Conservation (phyloP, 2,329 filamentous ascomycete genomes). For the Venturia nashicola region DNA sequence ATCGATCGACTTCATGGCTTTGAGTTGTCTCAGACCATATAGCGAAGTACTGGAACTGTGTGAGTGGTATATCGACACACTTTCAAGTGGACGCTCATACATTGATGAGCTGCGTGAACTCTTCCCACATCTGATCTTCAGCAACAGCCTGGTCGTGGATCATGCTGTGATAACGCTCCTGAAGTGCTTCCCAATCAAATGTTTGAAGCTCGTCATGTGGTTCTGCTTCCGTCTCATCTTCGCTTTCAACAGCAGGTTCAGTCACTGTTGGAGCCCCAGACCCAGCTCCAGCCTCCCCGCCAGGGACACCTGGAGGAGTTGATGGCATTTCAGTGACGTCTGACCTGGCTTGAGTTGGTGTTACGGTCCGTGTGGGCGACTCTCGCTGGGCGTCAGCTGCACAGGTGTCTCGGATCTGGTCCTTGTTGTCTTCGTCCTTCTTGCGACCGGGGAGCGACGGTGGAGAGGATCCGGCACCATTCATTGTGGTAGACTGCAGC, state of each 20-base stretch:
- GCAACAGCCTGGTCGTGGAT: constrained; percentile 49
- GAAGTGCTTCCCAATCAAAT: constrained; percentile 71
- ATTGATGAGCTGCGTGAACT: constrained; percentile 43
- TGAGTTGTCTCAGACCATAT: constrained; percentile 66
- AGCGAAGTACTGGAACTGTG: constrained; percentile 56
- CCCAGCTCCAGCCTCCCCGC: neutral
- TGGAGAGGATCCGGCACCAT: neutral
- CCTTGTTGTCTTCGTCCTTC: neutral
- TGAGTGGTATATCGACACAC: constrained; percentile 10
- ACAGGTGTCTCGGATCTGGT: neutral
- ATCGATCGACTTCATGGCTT: constrained; percentile 62
- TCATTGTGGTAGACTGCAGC: neutral
- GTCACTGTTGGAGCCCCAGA: neutral
- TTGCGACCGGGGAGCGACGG: neutral
- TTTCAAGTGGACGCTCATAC: constrained; percentile 15
- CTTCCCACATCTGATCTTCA: constrained; percentile 53
- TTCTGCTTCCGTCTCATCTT: constrained; percentile 16
- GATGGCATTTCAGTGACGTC: neutral
- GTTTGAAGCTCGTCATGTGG: constrained; percentile 29
- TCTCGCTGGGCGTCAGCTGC: neutral
- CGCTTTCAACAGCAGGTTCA: constrained; percentile 4
- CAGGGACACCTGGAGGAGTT: neutral
- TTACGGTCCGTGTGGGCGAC: neutral
- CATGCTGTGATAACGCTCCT: constrained; percentile 53
- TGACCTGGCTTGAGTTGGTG: neutral